These are phyloP conservation scores for Ascosphaera pollenicola DNA, from an alignment of 2,329 filamentous ascomycete genomes.

Conservation along the genomic window DNA sequence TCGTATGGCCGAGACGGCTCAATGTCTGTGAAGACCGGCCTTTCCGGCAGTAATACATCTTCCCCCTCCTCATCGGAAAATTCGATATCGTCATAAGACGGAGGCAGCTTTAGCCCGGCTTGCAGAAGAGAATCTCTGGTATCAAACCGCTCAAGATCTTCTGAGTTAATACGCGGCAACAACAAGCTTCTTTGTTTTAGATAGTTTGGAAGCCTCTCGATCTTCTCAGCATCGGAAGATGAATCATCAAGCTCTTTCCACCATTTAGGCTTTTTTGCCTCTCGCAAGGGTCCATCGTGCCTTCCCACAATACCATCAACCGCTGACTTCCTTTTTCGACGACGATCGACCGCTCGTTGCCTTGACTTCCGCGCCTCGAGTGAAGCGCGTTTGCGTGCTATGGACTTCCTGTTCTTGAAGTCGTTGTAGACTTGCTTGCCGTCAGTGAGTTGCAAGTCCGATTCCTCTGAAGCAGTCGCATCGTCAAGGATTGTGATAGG, in stretches of 20 bases:
- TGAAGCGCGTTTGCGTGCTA: constrained; percentile 29
- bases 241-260: constrained; percentile 21
- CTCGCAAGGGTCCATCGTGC: no score
- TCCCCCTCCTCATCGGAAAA: constrained; percentile 51
- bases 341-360: constrained; percentile 20
- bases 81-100: constrained; percentile 50
- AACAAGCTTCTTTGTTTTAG: constrained; percentile 39
- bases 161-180: no score
- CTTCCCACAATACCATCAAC: constrained; percentile 18
- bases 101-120: constrained; percentile 53
- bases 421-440: constrained; percentile 31
- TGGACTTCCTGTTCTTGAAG: constrained; percentile 37
- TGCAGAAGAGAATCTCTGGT: constrained; percentile 36
- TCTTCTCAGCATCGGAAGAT: constrained; percentile 30
- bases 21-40: constrained; percentile 41
- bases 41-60: constrained; percentile 41
- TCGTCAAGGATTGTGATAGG: no score
- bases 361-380: constrained; percentile 26
- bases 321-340: no score
- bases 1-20: constrained; percentile 48
- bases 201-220: constrained; percentile 49
- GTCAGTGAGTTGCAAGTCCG: no score
- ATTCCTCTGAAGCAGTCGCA: no score
- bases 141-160: constrained; percentile 52
- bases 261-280: constrained; percentile 12